phyloP scores from a whole-genome alignment of 2,329 filamentous ascomycete species.

The Elsinoe arachidis region DNA sequence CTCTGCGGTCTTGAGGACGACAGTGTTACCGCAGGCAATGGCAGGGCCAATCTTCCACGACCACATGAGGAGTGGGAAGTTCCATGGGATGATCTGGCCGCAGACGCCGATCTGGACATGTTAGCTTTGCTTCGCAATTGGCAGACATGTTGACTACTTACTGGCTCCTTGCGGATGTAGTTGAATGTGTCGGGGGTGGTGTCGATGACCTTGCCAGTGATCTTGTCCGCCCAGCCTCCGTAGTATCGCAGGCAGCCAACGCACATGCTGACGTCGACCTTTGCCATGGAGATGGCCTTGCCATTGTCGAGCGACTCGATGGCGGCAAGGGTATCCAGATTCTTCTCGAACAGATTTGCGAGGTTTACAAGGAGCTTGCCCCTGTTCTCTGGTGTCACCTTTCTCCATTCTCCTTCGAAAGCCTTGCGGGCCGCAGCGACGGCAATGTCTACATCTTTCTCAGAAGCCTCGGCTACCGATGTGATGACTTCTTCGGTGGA shows the following conservation, averaged over 20 bases:
- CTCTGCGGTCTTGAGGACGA: constrained; percentile 68
- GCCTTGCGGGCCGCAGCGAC: constrained; percentile 79
- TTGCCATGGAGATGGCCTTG: constrained; percentile 69
- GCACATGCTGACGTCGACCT: constrained; percentile 62
- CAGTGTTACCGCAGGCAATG: constrained; percentile 61
- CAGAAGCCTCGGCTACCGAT: constrained; percentile 57
- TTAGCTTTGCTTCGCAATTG: background rate
- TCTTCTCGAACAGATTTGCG: constrained; percentile 70
- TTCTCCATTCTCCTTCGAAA: constrained; percentile 64
- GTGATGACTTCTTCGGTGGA: constrained; percentile 51
- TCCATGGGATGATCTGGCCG: constrained; percentile 85
- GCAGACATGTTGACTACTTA: constrained; percentile 27
- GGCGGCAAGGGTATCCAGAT: constrained; percentile 65
- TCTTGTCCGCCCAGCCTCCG: constrained; percentile 86
- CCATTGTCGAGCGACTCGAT: constrained; percentile 86
- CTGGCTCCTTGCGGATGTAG: constrained; percentile 72
- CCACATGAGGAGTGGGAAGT: constrained; percentile 76
- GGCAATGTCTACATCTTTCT: constrained; percentile 75
- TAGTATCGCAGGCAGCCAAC: constrained; percentile 73
- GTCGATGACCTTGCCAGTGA: constrained; percentile 78
- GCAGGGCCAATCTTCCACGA: constrained; percentile 74
- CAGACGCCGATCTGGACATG: constrained; percentile 58
- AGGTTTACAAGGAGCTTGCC: constrained; percentile 64
- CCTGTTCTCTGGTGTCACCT: constrained; percentile 61
- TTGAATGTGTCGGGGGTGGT: constrained; percentile 70